Percentiles rank a stretch among this genome's conserved stretches.
Conservation (phyloP, 768 basidiomycete genomes). For the Lentinula sp. region DNA sequence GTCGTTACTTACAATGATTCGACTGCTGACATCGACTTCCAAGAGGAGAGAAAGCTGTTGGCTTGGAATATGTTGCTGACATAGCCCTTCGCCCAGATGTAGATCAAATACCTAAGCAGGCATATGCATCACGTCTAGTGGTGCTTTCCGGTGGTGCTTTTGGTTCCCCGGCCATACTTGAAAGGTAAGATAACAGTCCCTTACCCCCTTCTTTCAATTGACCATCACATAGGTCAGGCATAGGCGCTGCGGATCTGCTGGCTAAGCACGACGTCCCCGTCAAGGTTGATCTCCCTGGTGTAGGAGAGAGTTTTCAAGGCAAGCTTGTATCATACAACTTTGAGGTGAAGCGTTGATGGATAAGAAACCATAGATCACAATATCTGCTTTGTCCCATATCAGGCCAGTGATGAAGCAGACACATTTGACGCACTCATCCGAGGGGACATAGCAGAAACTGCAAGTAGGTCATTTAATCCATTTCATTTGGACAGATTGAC, state of each 20-base stretch:
- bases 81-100: slow-evolving; percentile 14
- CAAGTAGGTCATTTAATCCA: slow-evolving; percentile 14
- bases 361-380: slow-evolving; percentile 19
- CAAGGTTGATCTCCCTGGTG: slow-evolving; percentile 43
- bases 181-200: slow-evolving; percentile 12
- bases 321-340: not conserved
- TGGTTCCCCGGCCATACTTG: slow-evolving; percentile 27
- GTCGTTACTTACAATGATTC: not conserved
- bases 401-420: slow-evolving; percentile 21
- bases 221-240: slow-evolving; percentile 30
- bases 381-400: slow-evolving; percentile 18
- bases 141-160: slow-evolving; percentile 25
- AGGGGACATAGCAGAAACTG: slow-evolving; percentile 17
- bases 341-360: not conserved
- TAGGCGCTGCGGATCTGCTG: slow-evolving; percentile 37
- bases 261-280: slow-evolving; percentile 27
- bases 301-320: slow-evolving; percentile 42
- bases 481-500: not conserved
- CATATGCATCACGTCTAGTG: slow-evolving; percentile 19
- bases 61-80: slow-evolving; percentile 23
- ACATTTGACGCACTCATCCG: slow-evolving; percentile 27
- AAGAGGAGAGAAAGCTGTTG: slow-evolving; percentile 15
- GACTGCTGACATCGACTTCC: not conserved
- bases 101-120: slow-evolving; percentile 15
- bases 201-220: not conserved